Percentiles rank a stretch among this genome's conserved stretches.
These are phyloP conservation scores for Leccinum pellstonianum DNA, from an alignment of 768 basidiomycete species.

Conservation along the genomic window DNA sequence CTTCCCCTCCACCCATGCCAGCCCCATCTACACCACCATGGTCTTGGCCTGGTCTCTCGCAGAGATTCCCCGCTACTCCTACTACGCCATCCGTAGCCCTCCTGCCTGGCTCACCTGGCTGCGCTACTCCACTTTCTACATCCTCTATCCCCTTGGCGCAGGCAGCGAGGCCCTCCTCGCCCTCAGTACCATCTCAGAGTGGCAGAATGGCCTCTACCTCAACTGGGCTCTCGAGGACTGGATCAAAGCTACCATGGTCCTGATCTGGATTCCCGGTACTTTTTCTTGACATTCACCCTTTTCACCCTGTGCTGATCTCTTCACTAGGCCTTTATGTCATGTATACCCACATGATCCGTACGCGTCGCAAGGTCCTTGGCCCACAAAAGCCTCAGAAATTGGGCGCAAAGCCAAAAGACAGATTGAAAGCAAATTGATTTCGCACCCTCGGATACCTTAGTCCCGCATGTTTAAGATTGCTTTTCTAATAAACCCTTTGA, in stretches of 20 bases:
- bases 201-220: conserved; percentile 40
- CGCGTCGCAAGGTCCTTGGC: conserved; percentile 54
- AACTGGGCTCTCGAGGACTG: conserved; percentile 60
- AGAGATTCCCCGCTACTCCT: conserved; percentile 89
- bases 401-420: conserved; percentile 35
- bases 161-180: conserved; percentile 86
- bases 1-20: conserved; percentile 49
- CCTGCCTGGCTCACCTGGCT: conserved; percentile 66
- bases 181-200: conserved; percentile 66
- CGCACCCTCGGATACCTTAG: background rate
- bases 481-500: conserved; percentile 23
- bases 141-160: conserved; percentile 93
- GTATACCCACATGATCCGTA: conserved; percentile 60
- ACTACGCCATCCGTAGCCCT: conserved; percentile 63
- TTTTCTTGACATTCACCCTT: conserved; percentile 1
- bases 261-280: conserved; percentile 88
- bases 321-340: conserved; percentile 49
- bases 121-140: conserved; percentile 91
- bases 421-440: conserved; percentile 21
- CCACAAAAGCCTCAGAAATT: conserved; percentile 31
- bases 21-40: conserved; percentile 87
- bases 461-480: background rate
- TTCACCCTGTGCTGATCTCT: background rate
- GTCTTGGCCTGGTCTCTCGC: conserved; percentile 89
- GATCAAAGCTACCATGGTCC: conserved; percentile 58